These are phyloP conservation scores for Endothia cerciana DNA, from an alignment of 2,329 filamentous ascomycete genomes.

Conservation along the genomic window DNA sequence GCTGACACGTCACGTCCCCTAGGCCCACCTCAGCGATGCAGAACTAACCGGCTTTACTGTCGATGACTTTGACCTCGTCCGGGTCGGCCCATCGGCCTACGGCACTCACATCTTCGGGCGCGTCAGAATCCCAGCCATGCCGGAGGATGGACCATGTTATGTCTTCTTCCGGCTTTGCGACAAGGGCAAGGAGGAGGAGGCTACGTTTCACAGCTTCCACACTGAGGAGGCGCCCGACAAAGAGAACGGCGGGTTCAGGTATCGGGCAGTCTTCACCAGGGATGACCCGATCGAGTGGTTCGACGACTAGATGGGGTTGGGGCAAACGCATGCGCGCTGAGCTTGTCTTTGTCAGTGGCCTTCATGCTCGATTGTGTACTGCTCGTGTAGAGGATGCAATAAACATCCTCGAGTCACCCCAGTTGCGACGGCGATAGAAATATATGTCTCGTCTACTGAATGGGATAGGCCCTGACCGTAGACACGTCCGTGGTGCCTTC, in stretches of 20 bases:
- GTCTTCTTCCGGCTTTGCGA: constrained; percentile 54
- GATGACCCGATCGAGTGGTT: constrained; percentile 59
- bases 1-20: constrained; percentile 1
- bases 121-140: constrained; percentile 49
- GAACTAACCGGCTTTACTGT: constrained; percentile 43
- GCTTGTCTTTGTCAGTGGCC: neutral
- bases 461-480: neutral
- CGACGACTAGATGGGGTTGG: constrained; percentile 43
- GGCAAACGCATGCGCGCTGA: neutral
- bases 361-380: no score
- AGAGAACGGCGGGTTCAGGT: constrained; percentile 47
- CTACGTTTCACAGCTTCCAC: constrained; percentile 52
- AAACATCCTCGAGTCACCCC: no score
- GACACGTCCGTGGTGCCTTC: neutral
- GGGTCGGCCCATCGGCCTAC: constrained; percentile 51
- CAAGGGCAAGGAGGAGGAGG: constrained; percentile 42
- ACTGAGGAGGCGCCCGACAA: constrained; percentile 49
- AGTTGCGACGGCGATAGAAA: neutral
- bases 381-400: constrained; percentile 5
- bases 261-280: constrained; percentile 50
- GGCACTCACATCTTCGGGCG: constrained; percentile 55
- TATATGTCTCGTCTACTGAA: neutral
- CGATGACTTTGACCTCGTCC: constrained; percentile 48
- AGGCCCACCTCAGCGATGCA: constrained; percentile 42
- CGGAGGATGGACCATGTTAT: constrained; percentile 43